Evolutionary conservation across 768 basidiomycete genomes (phyloP).

Genomic region (Polyporus arcularius): DNA sequence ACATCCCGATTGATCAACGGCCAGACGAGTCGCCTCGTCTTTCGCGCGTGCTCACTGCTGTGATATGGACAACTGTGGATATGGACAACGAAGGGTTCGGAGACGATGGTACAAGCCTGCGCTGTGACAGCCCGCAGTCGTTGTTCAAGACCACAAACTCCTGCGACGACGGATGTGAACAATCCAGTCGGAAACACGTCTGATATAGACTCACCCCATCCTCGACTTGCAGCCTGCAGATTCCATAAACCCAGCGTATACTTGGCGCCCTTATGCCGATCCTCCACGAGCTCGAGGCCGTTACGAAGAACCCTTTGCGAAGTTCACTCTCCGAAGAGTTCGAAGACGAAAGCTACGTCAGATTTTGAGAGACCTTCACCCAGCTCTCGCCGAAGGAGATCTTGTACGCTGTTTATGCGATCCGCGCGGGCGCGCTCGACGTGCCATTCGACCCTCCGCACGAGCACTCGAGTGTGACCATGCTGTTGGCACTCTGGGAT

Average conservation of each 20-base stretch:
- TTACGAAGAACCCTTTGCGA: neutral
- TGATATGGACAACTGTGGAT: too few species aligned
- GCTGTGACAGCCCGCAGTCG: neutral
- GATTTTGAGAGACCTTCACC: slow-evolving; percentile 15
- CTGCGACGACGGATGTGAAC: neutral
- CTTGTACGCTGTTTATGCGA: slow-evolving; percentile 11
- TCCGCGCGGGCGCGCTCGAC: slow-evolving; percentile 6
- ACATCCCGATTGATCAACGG: too few species aligned
- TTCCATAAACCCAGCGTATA: slow-evolving; percentile 3
- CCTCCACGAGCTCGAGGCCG: slow-evolving; percentile 6
- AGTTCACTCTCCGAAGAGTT: slow-evolving; percentile 4
- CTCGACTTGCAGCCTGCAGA: neutral
- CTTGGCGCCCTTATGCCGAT: slow-evolving; percentile 1
- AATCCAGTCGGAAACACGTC: neutral
- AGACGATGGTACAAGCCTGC: neutral
- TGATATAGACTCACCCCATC: neutral
- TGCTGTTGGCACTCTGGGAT: slow-evolving; percentile 5
- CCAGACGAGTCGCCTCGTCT: too few species aligned
- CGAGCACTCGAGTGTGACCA: neutral
- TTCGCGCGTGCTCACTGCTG: too few species aligned
- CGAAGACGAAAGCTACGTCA: slow-evolving; percentile 7
- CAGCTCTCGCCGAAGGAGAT: slow-evolving; percentile 12
- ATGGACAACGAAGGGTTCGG: neutral
- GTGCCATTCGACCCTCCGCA: neutral
- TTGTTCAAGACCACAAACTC: neutral